These are phyloP conservation scores for Alternaria dauci DNA, from an alignment of 2,329 filamentous ascomycete genomes.

Conservation along the genomic window DNA sequence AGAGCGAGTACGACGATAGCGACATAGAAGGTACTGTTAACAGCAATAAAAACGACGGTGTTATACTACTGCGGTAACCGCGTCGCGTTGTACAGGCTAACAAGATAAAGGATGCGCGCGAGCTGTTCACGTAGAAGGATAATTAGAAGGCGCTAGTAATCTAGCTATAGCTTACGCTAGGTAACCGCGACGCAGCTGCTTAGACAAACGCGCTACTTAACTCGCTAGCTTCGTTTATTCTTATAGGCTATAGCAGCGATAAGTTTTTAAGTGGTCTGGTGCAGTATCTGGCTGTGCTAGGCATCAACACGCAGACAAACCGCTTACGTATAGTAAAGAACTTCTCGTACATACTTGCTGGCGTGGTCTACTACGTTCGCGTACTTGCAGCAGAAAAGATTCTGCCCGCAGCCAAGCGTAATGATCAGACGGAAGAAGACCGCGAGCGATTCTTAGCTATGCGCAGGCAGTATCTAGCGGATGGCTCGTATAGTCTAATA, in stretches of 20 bases:
- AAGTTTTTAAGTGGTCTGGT: neutral
- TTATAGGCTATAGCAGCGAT: constrained; percentile 4
- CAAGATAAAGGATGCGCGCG: constrained; percentile 15
- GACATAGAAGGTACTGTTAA: constrained; percentile 3
- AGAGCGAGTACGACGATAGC: constrained; percentile 11
- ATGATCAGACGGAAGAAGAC: constrained; percentile 22
- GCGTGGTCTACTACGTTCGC: constrained; percentile 26
- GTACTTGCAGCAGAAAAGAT: constrained; percentile 29
- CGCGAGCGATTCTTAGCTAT: constrained; percentile 20
- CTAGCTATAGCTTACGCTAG: constrained; percentile 13
- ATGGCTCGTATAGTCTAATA: constrained; percentile 30
- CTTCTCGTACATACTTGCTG: constrained; percentile 26
- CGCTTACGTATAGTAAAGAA: constrained; percentile 18
- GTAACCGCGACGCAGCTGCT: neutral
- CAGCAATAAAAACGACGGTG: constrained; percentile 14
- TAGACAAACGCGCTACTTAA: constrained; percentile 10
- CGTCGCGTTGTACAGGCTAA: constrained; percentile 2
- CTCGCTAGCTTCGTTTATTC: constrained; percentile 8
- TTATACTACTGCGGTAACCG: neutral
- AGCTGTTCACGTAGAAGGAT: constrained; percentile 20
- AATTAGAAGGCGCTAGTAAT: constrained; percentile 20
- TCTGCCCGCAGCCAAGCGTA: constrained; percentile 10
- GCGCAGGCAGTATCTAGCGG: constrained; percentile 24
- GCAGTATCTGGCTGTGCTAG: neutral
- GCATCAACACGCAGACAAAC: constrained; percentile 9